Evolutionary conservation across 148 eudicot species (phyloP).

Genomic region (Chenopodium quinoa): DNA sequence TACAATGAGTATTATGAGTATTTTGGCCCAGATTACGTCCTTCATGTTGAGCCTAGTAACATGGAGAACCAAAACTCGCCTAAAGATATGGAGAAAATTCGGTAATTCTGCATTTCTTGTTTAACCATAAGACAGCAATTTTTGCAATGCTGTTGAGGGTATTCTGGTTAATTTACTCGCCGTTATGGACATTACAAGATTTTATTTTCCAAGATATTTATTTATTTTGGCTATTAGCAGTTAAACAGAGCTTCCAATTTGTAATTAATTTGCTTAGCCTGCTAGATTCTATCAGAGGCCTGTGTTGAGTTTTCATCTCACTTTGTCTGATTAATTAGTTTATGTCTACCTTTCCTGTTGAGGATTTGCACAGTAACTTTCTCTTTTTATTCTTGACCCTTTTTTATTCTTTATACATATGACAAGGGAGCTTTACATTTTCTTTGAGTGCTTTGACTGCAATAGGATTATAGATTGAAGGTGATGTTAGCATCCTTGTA

Average conservation of each 20-base stretch:
- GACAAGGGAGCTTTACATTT: not conserved
- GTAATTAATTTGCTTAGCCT: not conserved
- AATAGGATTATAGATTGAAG: not conserved
- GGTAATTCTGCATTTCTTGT: slow-evolving; percentile 37
- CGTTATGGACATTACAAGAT: not conserved
- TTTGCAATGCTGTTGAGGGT: not conserved
- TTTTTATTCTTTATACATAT: not conserved
- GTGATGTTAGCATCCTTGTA: not conserved
- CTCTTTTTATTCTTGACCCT: not conserved
- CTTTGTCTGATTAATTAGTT: not conserved
- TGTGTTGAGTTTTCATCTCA: not conserved
- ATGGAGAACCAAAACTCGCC: slow-evolving; percentile 76
- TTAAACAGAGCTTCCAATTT: not conserved
- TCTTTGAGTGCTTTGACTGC: not conserved
- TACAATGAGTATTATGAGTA: slow-evolving; percentile 84
- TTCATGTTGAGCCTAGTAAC: slow-evolving; percentile 64
- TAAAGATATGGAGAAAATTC: slow-evolving; percentile 76
- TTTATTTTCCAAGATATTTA: not conserved
- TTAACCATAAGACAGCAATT: not conserved
- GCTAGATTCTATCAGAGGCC: not conserved
- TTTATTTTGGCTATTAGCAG: not conserved
- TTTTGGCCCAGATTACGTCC: slow-evolving; percentile 90
- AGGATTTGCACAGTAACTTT: not conserved
- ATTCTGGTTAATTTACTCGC: not conserved
- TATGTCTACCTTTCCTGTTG: not conserved